phyloP scores from a whole-genome alignment of 495 filamentous ascomycete genomes.

The Collariella sp. region DNA sequence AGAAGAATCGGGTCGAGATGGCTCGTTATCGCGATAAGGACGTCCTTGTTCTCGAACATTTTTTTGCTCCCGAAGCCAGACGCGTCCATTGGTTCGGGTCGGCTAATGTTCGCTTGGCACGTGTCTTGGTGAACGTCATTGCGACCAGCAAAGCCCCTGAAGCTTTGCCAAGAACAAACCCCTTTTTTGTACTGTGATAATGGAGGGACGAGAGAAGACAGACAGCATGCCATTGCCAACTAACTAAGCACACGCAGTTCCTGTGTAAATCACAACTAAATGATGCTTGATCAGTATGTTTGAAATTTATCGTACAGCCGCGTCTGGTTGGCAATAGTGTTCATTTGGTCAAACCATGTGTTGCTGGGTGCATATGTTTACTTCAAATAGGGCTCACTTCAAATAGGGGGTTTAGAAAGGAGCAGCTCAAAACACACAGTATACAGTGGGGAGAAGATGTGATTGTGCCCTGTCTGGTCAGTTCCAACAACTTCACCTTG shows the following conservation, averaged over 20 bases:
- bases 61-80: constrained; percentile 4
- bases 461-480: too few species aligned
- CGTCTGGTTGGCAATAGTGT: too few species aligned
- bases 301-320: too few species aligned
- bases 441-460: neutral
- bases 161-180: too few species aligned
- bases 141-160: too few species aligned
- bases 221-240: too few species aligned
- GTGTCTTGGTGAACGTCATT: neutral
- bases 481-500: too few species aligned
- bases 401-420: neutral
- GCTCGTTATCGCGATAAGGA: constrained; percentile 16
- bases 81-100: constrained; percentile 11
- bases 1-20: neutral
- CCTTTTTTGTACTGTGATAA: too few species aligned
- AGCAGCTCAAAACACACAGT: neutral
- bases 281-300: too few species aligned
- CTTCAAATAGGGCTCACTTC: neutral
- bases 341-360: neutral
- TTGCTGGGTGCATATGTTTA: neutral
- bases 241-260: too few species aligned
- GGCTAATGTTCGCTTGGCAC: constrained; percentile 7
- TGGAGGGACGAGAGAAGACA: too few species aligned
- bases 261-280: too few species aligned
- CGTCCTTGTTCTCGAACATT: constrained; percentile 6